A percentile compares a stretch with the other conserved stretches of the same genome.
phyloP scores from a whole-genome alignment of 306 rosid genomes.

The Quercus cerris region DNA sequence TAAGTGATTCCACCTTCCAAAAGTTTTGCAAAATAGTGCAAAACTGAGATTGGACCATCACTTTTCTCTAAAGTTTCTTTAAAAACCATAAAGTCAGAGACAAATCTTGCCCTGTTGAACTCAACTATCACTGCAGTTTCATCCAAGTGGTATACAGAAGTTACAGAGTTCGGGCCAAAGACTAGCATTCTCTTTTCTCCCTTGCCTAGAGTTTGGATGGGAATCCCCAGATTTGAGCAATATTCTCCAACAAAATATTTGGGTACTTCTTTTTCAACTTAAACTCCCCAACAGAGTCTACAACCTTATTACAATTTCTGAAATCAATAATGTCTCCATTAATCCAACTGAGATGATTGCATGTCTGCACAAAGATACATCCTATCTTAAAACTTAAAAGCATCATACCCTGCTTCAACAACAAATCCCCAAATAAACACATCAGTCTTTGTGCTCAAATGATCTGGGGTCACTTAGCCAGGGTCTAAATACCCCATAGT shows the following conservation, averaged over 20 bases:
- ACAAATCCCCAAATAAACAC: conserved; percentile 93
- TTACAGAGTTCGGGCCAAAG: conserved; percentile 52
- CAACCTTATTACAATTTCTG: conserved; percentile 48
- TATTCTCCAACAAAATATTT: conserved; percentile 54
- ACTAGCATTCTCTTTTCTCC: conserved; percentile 54
- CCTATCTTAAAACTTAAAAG: conserved; percentile 78
- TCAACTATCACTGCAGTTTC: conserved; percentile 68
- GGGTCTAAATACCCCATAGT: conserved; percentile 96
- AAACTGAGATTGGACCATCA: conserved; percentile 51
- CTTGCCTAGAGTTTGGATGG: conserved; percentile 56
- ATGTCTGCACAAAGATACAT: conserved; percentile 80
- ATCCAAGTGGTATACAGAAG: conserved; percentile 68
- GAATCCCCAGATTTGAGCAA: conserved; percentile 78
- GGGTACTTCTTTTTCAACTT: conserved; percentile 36
- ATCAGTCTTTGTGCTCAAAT: conserved; percentile 86
- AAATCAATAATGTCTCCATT: conserved; percentile 75
- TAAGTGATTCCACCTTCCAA: conserved; percentile 66
- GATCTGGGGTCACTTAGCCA: conserved; percentile 90
- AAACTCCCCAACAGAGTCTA: conserved; percentile 26
- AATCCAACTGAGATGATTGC: conserved; percentile 75
- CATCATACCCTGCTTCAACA: conserved; percentile 93
- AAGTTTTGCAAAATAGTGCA: conserved; percentile 67
- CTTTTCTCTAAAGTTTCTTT: conserved; percentile 62
- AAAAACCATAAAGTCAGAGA: conserved; percentile 60
- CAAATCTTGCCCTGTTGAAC: conserved; percentile 51